Percentiles rank a stretch among this genome's conserved stretches.
phyloP scores from a whole-genome alignment of 2,329 filamentous ascomycete genomes.

The Xylariomycetidae sp. region DNA sequence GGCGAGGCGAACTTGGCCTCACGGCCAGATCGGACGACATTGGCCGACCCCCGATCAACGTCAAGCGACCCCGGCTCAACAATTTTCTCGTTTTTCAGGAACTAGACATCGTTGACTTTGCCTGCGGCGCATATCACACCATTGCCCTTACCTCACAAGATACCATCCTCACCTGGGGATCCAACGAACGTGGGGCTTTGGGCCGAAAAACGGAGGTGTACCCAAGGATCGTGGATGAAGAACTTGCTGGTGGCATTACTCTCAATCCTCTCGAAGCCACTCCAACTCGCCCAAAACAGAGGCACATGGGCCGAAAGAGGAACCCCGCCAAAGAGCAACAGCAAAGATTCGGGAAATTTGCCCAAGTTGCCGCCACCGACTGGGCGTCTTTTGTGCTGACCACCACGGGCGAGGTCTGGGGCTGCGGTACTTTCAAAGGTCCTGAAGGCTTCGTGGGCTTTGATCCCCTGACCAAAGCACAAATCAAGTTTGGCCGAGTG shows the following conservation, averaged over 20 bases:
- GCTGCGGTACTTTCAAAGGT: constrained; percentile 61
- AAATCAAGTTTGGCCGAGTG: constrained; percentile 40
- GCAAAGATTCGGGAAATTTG: too few relatives aligned
- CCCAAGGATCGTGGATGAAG: constrained; percentile 48
- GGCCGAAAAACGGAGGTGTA: constrained; percentile 63
- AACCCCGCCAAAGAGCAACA: too few relatives aligned
- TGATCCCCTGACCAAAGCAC: constrained; percentile 40
- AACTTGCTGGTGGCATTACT: constrained; percentile 46
- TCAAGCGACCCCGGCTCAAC: constrained; percentile 64
- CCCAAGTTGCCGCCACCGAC: constrained; percentile 54
- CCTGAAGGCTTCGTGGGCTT: constrained; percentile 60
- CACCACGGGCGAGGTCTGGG: constrained; percentile 57
- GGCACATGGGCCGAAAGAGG: too few relatives aligned
- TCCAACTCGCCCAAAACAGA: too few relatives aligned
- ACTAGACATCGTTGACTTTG: constrained; percentile 57
- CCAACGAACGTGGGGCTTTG: constrained; percentile 70
- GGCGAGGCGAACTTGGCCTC: constrained; percentile 59
- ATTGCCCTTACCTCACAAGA: constrained; percentile 64
- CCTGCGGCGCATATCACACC: constrained; percentile 65
- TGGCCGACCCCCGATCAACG: constrained; percentile 47
- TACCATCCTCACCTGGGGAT: constrained; percentile 71
- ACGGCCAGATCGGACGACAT: constrained; percentile 53
- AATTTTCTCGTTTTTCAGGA: constrained; percentile 46
- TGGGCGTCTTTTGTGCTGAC: constrained; percentile 60
- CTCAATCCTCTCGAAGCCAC: constrained; percentile 69